Evolutionary conservation across 257 asterid species (phyloP).

Genomic region (Linaria vulgaris): DNA sequence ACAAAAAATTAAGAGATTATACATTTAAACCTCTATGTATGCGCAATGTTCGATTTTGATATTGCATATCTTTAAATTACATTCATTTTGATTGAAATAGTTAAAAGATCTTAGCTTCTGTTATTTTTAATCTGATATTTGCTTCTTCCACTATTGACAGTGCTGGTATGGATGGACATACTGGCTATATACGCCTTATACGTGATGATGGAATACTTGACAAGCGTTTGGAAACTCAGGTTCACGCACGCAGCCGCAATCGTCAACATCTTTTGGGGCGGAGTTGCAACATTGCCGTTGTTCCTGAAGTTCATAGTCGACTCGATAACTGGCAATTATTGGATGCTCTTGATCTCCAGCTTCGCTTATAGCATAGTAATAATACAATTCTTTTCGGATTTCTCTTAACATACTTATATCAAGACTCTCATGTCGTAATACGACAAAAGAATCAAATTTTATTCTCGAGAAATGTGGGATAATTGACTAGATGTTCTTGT

Average conservation of each 20-base stretch:
- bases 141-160: not conserved
- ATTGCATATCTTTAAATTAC: not conserved
- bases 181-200: slow-evolving; percentile 14
- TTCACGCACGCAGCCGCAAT: slow-evolving; percentile 16
- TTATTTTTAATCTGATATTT: not conserved
- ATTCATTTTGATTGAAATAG: too few species aligned
- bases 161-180: slow-evolving; percentile 18
- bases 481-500: too few species aligned
- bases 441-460: too few species aligned
- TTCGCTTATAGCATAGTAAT: slow-evolving; percentile 18
- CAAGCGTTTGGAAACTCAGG: slow-evolving; percentile 20
- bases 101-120: too few species aligned
- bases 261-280: slow-evolving; percentile 15
- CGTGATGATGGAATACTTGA: slow-evolving; percentile 24
- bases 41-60: not conserved
- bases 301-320: not conserved
- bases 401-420: not conserved
- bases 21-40: not conserved
- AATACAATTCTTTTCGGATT: not conserved
- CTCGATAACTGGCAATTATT: not conserved
- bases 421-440: too few species aligned
- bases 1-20: too few species aligned
- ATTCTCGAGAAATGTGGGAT: too few species aligned
- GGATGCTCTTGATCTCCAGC: slow-evolving; percentile 19
- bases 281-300: slow-evolving; percentile 7